These are phyloP conservation scores for Spergularia bocconei DNA, from an alignment of 148 eudicot species.

Conservation along the genomic window DNA sequence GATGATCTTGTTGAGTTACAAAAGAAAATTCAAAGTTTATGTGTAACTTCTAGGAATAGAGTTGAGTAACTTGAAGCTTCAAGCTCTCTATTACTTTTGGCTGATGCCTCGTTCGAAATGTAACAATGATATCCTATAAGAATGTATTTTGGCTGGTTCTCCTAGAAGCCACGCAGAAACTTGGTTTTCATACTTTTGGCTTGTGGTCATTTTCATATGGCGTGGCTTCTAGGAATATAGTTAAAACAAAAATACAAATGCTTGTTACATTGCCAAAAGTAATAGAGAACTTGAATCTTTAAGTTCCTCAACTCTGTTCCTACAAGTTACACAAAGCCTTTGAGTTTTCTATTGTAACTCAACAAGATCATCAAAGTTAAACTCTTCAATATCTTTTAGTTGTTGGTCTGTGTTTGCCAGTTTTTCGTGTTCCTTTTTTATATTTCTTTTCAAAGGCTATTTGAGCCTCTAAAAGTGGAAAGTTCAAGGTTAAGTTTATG, in stretches of 20 bases:
- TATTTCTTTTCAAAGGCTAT: conserved; percentile 13
- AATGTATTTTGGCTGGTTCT: too few species aligned
- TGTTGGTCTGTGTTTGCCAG: not conserved
- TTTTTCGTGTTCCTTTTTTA: not conserved
- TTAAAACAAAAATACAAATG: too few species aligned
- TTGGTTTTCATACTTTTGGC: too few species aligned
- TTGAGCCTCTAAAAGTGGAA: conserved; percentile 18
- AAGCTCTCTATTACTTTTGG: conserved; percentile 23
- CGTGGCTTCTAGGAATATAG: too few species aligned
- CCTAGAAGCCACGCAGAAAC: too few species aligned
- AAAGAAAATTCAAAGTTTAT: conserved; percentile 5
- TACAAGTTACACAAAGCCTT: not conserved
- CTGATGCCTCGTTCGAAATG: not conserved
- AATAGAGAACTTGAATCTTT: conserved; percentile 25
- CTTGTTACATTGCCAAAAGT: conserved; percentile 8
- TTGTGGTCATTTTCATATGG: too few species aligned
- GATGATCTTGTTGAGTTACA: conserved; percentile 2
- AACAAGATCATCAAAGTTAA: not conserved
- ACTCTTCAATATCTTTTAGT: not conserved
- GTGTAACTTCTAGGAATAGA: not conserved
- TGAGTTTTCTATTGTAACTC: conserved; percentile 5
- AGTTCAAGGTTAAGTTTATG: conserved; percentile 19
- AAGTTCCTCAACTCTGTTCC: not conserved
- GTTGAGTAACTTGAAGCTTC: conserved; percentile 25
- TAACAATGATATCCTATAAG: too few species aligned